phyloP scores from a whole-genome alignment of 2,329 filamentous ascomycete species.

The Thelonectria olida region DNA sequence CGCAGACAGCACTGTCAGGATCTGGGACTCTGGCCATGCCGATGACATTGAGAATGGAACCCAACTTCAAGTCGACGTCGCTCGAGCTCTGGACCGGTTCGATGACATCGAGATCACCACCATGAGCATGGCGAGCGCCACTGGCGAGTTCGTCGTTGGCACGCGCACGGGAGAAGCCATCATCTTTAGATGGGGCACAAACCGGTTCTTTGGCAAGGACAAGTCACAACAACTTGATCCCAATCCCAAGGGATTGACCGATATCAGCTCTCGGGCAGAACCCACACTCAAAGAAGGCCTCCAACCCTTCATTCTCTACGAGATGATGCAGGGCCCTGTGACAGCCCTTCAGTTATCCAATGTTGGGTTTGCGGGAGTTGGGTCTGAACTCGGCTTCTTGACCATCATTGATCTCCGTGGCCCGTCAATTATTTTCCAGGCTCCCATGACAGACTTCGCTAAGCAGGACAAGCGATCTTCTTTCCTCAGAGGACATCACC shows the following conservation, averaged over 20 bases:
- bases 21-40: conserved; percentile 92
- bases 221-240: conserved; percentile 59
- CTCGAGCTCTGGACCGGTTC: conserved; percentile 81
- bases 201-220: conserved; percentile 75
- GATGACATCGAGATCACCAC: conserved; percentile 79
- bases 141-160: conserved; percentile 86
- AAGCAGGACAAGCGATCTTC: conserved; percentile 81
- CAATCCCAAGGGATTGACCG: conserved; percentile 75
- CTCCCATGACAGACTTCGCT: conserved; percentile 75
- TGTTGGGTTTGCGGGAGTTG: conserved; percentile 89
- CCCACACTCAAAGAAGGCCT: conserved; percentile 79
- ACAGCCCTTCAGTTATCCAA: conserved; percentile 86
- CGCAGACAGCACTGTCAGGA: conserved; percentile 87
- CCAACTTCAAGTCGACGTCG: conserved; percentile 86
- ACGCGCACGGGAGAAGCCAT: conserved; percentile 84
- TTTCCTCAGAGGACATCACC: conserved; percentile 63
- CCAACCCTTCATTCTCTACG: conserved; percentile 81
- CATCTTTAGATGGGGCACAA: conserved; percentile 88
- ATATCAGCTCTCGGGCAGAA: conserved; percentile 79
- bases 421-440: conserved; percentile 82
- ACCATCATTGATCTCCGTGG: conserved; percentile 89
- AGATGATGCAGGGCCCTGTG: conserved; percentile 84
- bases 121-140: conserved; percentile 83
- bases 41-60: conserved; percentile 91
- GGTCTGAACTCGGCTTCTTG: conserved; percentile 83